A percentile compares a stretch with the other conserved stretches of the same genome.
Evolutionary conservation across 2,329 filamentous ascomycete species (phyloP).

Genomic region (Fulvia fulva): DNA sequence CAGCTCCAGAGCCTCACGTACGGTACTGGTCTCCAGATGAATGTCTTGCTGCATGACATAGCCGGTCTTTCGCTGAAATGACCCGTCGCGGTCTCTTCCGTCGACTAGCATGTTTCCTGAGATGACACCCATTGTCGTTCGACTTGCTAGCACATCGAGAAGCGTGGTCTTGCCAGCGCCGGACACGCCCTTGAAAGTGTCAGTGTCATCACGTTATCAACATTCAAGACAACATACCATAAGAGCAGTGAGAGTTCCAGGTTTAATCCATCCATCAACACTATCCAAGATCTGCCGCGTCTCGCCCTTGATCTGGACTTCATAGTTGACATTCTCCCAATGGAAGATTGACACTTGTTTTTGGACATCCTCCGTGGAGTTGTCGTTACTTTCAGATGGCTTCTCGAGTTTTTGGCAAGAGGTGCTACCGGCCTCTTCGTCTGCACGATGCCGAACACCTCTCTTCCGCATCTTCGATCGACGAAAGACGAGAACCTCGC

Average conservation of each 20-base stretch:
- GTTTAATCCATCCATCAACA: constrained; percentile 91
- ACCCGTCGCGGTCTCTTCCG: constrained; percentile 66
- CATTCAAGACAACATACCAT: too few relatives aligned
- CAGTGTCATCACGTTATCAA: too few relatives aligned
- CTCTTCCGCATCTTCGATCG: too few relatives aligned
- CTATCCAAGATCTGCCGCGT: constrained; percentile 73
- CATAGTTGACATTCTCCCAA: constrained; percentile 78
- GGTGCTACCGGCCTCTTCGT: constrained; percentile 40
- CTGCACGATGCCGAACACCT: constrained; percentile 46
- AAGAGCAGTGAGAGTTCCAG: constrained; percentile 80
- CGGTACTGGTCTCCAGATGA: constrained; percentile 77
- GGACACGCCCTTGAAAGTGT: constrained; percentile 83
- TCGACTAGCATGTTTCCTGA: constrained; percentile 83
- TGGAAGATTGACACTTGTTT: constrained; percentile 75
- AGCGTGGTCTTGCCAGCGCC: constrained; percentile 94
- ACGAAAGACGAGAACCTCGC: constrained; percentile 50
- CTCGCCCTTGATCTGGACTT: constrained; percentile 75
- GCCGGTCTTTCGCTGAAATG: constrained; percentile 87
- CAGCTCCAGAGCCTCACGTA: constrained; percentile 83
- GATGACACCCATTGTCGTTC: constrained; percentile 85
- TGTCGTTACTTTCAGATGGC: constrained; percentile 36
- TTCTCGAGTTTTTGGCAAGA: constrained; percentile 22
- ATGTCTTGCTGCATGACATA: constrained; percentile 93
- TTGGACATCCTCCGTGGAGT: constrained; percentile 48
- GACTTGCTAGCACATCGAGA: constrained; percentile 77